Conservation (phyloP, 2,329 filamentous ascomycete genomes). For the Hypomyces rosellus region DNA sequence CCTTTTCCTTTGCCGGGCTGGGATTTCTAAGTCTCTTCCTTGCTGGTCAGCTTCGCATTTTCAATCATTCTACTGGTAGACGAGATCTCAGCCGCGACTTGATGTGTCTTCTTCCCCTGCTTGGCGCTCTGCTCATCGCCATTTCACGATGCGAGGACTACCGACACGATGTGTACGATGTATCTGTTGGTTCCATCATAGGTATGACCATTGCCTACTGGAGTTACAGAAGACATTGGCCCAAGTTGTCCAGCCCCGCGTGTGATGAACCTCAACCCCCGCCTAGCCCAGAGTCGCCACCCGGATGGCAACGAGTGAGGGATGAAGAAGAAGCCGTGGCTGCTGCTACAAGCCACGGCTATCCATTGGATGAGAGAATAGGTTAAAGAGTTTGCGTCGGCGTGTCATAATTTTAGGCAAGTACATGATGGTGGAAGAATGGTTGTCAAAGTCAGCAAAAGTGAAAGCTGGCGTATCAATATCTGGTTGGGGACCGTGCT, state of each 20-base stretch:
- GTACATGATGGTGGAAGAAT: background rate
- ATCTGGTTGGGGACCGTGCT: background rate
- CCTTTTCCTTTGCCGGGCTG: slow-evolving; percentile 71
- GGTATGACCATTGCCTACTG: slow-evolving; percentile 57
- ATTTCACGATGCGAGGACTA: slow-evolving; percentile 66
- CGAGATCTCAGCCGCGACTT: slow-evolving; percentile 51
- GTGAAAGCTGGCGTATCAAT: background rate
- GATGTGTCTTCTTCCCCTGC: slow-evolving; percentile 50
- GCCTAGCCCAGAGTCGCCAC: slow-evolving; percentile 31
- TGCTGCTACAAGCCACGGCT: slow-evolving; percentile 31
- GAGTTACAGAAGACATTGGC: slow-evolving; percentile 61
- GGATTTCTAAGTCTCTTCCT: slow-evolving; percentile 68
- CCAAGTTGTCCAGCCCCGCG: slow-evolving; percentile 42
- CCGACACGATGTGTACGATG: slow-evolving; percentile 65
- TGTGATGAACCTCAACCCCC: slow-evolving; percentile 54
- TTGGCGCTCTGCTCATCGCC: slow-evolving; percentile 61
- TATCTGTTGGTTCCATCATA: slow-evolving; percentile 54
- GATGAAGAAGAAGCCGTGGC: slow-evolving; percentile 47
- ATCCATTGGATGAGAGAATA: slow-evolving; percentile 3
- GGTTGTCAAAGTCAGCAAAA: too few relatives aligned
- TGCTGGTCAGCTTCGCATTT: slow-evolving; percentile 59
- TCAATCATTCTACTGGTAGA: slow-evolving; percentile 36
- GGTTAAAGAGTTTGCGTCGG: background rate
- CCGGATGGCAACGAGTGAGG: slow-evolving; percentile 38
- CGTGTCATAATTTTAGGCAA: background rate